Conservation (phyloP, 257 asterid species). For the Jaltomata sinuosa region DNA sequence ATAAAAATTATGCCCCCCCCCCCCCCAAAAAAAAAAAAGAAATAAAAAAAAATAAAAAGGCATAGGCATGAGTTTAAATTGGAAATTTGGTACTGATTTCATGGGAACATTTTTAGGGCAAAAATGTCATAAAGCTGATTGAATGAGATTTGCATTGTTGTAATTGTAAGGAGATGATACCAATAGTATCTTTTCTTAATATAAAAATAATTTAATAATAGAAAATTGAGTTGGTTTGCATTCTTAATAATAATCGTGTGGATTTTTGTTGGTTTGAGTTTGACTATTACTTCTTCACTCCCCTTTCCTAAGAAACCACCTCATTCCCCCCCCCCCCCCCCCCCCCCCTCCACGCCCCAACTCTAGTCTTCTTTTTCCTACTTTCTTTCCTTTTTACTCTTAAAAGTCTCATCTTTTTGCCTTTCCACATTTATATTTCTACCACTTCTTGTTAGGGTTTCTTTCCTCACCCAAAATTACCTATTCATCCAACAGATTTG, state of each 20-base stretch:
- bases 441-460: constrained; percentile 39
- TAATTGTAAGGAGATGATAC: not conserved
- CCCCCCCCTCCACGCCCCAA: not conserved
- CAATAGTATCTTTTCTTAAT: not conserved
- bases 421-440: constrained; percentile 34
- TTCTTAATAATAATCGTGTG: constrained; percentile 4
- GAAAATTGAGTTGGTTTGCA: not conserved
- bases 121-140: constrained; percentile 14
- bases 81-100: not conserved
- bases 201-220: constrained; percentile 1
- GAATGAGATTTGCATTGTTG: not conserved
- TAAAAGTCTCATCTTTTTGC: constrained; percentile 24
- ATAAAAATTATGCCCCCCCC: too few relatives aligned
- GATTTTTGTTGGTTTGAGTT: constrained; percentile 25
- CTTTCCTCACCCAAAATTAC: constrained; percentile 7
- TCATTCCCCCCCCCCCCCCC: too few relatives aligned
- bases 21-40: too few relatives aligned
- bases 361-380: constrained; percentile 9
- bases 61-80: too few relatives aligned
- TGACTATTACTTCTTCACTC: constrained; percentile 42
- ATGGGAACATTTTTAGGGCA: constrained; percentile 2
- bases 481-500: not conserved
- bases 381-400: not conserved
- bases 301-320: constrained; percentile 3
- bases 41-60: too few relatives aligned